Percentiles rank a stretch among this genome's conserved stretches.
Evolutionary conservation across 805 yeast species (phyloP).

Genomic region (Lipomyces japonicus): DNA sequence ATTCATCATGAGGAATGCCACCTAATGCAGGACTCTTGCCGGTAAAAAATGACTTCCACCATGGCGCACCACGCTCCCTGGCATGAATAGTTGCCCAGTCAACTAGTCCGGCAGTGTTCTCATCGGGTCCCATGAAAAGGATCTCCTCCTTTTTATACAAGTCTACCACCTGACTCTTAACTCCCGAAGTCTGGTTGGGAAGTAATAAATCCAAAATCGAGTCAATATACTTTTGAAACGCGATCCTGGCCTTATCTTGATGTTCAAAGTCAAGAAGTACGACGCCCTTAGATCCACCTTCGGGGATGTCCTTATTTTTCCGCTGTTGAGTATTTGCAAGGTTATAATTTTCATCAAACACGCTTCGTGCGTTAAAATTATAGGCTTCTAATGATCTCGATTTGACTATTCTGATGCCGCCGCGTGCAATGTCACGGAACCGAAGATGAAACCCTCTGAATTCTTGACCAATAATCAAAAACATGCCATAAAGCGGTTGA

Average conservation of each 20-base stretch:
- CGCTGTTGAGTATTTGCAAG: constrained; percentile 94
- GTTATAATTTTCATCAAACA: constrained; percentile 95
- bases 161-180: constrained; percentile 80
- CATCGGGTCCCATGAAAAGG: constrained; percentile 98
- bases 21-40: constrained; percentile 91
- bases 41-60: constrained; percentile 98
- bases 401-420: constrained; percentile 94
- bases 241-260: constrained; percentile 73
- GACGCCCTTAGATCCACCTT: constrained; percentile 98
- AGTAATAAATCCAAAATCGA: constrained; percentile 81
- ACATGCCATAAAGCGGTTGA: constrained; percentile 89
- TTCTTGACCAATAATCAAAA: constrained; percentile 91
- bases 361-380: constrained; percentile 74
- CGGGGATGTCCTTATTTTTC: constrained; percentile 97
- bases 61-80: constrained; percentile 82
- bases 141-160: constrained; percentile 81
- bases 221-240: constrained; percentile 91
- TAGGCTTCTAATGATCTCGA: constrained; percentile 83
- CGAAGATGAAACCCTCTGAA: constrained; percentile 97
- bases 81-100: constrained; percentile 98
- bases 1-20: constrained; percentile 97
- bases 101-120: constrained; percentile 91
- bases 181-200: constrained; percentile 65
- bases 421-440: constrained; percentile 95
- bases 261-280: constrained; percentile 68